Evolutionary conservation across 805 yeast species (phyloP).

Genomic region (Candida koratica): DNA sequence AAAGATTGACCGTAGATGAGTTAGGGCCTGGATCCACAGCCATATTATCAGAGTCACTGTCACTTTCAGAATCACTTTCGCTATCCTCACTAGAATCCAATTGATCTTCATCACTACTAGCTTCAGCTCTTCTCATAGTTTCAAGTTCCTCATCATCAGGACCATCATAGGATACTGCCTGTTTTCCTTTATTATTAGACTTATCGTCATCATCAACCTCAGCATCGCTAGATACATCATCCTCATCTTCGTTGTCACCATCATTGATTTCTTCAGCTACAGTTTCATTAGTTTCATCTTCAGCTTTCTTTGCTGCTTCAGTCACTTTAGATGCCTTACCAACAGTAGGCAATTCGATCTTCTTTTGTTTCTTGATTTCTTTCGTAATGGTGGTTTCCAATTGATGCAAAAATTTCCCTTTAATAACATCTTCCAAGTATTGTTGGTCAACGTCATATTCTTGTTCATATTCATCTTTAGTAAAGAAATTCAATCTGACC

Average conservation of each 20-base stretch:
- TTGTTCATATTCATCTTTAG: conserved; percentile 67
- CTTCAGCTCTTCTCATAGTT: conserved; percentile 79
- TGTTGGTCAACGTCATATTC: conserved; percentile 86
- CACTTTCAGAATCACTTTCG: conserved; percentile 30
- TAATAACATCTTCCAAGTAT: conserved; percentile 68
- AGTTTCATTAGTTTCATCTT: conserved; percentile 11
- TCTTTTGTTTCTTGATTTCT: conserved; percentile 80
- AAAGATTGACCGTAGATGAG: conserved; percentile 30
- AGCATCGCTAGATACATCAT: conserved; percentile 42
- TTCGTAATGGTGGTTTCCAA: conserved; percentile 72
- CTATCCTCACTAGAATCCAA: conserved; percentile 29
- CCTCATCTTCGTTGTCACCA: conserved; percentile 52
- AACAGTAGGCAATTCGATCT: conserved; percentile 54
- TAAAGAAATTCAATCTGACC: conserved; percentile 71
- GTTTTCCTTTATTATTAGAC: conserved; percentile 55
- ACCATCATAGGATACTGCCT: conserved; percentile 87
- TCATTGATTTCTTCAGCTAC: conserved; percentile 18
- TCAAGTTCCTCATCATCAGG: conserved; percentile 95
- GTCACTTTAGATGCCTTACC: conserved; percentile 63
- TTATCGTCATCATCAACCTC: conserved; percentile 24
- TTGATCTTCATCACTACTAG: conserved; percentile 68
- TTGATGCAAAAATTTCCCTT: conserved; percentile 58
- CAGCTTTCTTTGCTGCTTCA: conserved; percentile 31
- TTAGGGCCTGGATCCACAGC: conserved; percentile 13
- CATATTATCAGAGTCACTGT: conserved; percentile 33